These are phyloP conservation scores for Annona cherimola DNA, from an alignment of 164 flowering plant genomes.

Conservation along the genomic window DNA sequence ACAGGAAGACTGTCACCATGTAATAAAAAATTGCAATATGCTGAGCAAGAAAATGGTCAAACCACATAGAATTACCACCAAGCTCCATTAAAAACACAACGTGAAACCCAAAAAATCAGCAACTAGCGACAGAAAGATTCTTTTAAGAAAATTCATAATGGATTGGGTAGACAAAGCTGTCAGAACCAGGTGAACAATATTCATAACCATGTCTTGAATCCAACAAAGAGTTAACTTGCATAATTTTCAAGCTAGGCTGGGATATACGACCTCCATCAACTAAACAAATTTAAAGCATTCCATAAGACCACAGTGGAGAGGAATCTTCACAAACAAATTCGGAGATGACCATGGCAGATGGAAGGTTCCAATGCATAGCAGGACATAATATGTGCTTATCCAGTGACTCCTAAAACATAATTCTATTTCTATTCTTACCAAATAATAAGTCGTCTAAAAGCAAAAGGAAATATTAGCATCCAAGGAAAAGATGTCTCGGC, in stretches of 20 bases:
- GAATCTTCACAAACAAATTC: neutral
- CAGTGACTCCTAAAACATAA: neutral
- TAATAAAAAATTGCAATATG: conserved; percentile 85
- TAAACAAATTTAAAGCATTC: neutral
- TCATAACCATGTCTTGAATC: neutral
- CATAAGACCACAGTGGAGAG: neutral
- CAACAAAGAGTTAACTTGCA: neutral
- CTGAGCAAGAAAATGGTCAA: conserved; percentile 93
- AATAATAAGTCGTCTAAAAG: neutral
- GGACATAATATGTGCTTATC: neutral
- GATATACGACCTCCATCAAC: neutral
- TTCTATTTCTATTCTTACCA: neutral
- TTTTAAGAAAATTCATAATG: neutral
- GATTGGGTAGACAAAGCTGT: neutral
- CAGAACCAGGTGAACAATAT: neutral
- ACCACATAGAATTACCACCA: conserved; percentile 92
- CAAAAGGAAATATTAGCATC: neutral
- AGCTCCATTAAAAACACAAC: conserved; percentile 59
- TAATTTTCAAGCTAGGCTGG: neutral
- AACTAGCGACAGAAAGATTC: neutral
- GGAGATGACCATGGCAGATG: neutral
- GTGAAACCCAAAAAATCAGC: neutral
- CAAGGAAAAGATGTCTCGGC: neutral
- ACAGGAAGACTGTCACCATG: conserved; percentile 86
- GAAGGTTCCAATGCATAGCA: neutral